A percentile compares a stretch with the other conserved stretches of the same genome.
Evolutionary conservation across 1,139 yeast genomes (phyloP).

Genomic region (Suhomyces anneliseae): DNA sequence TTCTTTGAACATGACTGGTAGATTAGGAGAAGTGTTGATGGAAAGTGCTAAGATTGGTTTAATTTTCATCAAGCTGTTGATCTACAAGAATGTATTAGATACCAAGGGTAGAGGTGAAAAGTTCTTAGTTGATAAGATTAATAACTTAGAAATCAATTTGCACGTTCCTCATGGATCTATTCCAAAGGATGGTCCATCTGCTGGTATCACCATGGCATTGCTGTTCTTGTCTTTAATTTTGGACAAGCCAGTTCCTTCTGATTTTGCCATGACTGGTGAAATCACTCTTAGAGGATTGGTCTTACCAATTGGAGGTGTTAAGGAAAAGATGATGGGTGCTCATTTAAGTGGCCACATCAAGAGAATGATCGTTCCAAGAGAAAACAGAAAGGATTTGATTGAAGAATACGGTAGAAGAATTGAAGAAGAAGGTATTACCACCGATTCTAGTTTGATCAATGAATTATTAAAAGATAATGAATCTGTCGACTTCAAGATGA

Average conservation of each 20-base stretch:
- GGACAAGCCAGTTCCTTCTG: slow-evolving; percentile 63
- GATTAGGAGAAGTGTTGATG: slow-evolving; percentile 77
- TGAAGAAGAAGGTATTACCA: slow-evolving; percentile 28
- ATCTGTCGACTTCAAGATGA: slow-evolving; percentile 26
- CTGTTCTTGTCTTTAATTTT: slow-evolving; percentile 73
- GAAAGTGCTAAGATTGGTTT: slow-evolving; percentile 83
- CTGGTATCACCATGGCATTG: slow-evolving; percentile 87
- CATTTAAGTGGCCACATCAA: slow-evolving; percentile 66
- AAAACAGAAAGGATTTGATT: slow-evolving; percentile 69
- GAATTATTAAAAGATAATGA: slow-evolving; percentile 41
- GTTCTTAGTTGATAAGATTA: slow-evolving; percentile 42
- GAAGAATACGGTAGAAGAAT: slow-evolving; percentile 49
- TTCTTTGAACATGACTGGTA: slow-evolving; percentile 72
- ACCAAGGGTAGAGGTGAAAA: slow-evolving; percentile 23
- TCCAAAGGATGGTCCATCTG: slow-evolving; percentile 91
- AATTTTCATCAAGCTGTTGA: slow-evolving; percentile 67
- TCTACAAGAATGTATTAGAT: slow-evolving; percentile 36
- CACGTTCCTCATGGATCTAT: slow-evolving; percentile 92
- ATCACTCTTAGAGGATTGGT: slow-evolving; percentile 84
- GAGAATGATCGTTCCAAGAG: slow-evolving; percentile 66
- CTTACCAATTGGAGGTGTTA: slow-evolving; percentile 86
- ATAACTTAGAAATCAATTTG: slow-evolving; percentile 65
- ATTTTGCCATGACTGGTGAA: slow-evolving; percentile 92
- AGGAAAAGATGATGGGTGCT: slow-evolving; percentile 84
- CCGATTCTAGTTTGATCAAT: slow-evolving; percentile 24